phyloP scores from a whole-genome alignment of 2,329 filamentous ascomycete genomes.

The Conoideocrella luteorostrata region DNA sequence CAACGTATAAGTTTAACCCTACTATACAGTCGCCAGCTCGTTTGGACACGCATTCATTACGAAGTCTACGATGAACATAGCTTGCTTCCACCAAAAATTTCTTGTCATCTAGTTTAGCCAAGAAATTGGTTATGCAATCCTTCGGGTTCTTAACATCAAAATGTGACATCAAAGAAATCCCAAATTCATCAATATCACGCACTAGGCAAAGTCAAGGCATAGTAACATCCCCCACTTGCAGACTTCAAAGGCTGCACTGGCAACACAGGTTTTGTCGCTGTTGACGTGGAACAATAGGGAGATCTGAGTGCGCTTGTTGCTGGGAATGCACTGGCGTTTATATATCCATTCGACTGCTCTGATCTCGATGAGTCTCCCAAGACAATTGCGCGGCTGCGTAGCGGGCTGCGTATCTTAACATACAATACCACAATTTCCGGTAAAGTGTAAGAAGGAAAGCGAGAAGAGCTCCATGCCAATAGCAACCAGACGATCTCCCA shows the following conservation, averaged over 20 bases:
- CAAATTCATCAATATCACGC: neutral
- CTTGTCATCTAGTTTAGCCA: too few relatives aligned
- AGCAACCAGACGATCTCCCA: neutral
- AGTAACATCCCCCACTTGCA: neutral
- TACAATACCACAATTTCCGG: neutral
- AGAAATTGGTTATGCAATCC: too few relatives aligned
- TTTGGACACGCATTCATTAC: too few relatives aligned
- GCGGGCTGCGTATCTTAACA: neutral
- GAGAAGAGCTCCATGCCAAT: neutral
- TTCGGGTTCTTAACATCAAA: neutral
- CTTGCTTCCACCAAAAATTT: too few relatives aligned
- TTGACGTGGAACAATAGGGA: slow-evolving; percentile 2
- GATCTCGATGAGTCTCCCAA: neutral
- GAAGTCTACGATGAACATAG: too few relatives aligned
- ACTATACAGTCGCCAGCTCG: too few relatives aligned
- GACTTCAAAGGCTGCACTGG: neutral
- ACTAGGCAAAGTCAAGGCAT: neutral
- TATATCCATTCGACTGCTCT: neutral
- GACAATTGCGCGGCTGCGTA: neutral
- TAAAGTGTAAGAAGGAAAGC: neutral
- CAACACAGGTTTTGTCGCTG: neutral
- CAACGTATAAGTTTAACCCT: too few relatives aligned
- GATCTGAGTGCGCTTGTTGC: neutral
- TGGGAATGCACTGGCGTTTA: neutral
- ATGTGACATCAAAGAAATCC: neutral